These are phyloP conservation scores for Kalanchoe fedtschenkoi DNA, from an alignment of 164 flowering plant species.

Conservation along the genomic window DNA sequence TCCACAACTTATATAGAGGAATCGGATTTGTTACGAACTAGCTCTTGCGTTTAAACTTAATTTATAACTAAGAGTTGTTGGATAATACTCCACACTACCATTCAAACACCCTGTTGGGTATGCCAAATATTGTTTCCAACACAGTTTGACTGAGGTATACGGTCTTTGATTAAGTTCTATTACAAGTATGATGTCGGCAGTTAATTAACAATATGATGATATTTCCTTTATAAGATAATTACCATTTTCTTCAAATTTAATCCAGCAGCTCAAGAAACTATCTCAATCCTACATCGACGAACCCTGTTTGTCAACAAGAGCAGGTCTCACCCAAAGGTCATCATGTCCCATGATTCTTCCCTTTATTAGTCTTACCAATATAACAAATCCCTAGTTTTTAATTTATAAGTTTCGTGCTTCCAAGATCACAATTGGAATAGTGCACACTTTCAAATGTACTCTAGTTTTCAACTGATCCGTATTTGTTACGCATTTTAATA, in stretches of 20 bases:
- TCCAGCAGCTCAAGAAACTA: neutral
- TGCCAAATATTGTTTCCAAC: no score
- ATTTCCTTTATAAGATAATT: no score
- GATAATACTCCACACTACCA: no score
- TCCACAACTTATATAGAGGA: no score
- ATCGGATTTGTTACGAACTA: no score
- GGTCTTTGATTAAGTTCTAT: neutral
- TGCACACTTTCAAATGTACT: neutral
- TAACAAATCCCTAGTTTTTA: neutral
- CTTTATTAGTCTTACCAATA: constrained; percentile 3
- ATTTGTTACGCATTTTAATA: neutral
- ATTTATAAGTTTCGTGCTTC: neutral
- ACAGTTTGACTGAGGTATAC: no score
- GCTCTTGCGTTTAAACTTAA: no score
- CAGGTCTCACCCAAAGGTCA: neutral
- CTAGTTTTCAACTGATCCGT: neutral
- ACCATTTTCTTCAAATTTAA: neutral
- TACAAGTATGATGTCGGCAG: neutral
- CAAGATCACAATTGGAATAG: neutral
- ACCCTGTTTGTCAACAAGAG: constrained; percentile 5
- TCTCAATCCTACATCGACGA: neutral
- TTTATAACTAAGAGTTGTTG: no score
- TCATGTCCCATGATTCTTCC: neutral
- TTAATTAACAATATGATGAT: neutral
- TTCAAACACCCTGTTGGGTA: no score